Base-by-base conservation (phyloP, 2,329 filamentous ascomycete species). In the Teratosphaeria gauchensis region DNA sequence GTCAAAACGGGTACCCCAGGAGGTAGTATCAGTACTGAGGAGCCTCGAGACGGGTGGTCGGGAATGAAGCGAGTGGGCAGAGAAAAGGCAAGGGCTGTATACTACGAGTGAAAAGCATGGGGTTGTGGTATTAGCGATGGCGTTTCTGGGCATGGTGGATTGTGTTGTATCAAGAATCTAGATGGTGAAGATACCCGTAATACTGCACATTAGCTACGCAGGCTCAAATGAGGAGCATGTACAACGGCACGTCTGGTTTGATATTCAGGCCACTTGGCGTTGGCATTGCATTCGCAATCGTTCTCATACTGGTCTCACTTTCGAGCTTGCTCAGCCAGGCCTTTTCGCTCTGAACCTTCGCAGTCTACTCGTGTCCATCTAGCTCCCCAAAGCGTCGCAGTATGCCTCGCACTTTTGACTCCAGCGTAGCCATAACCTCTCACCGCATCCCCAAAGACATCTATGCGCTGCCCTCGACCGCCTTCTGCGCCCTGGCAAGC, bases 401-500 rank as follows among this genome's bases (percentile, higher is more conserved):
- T 6, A 38, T 38, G 6, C 33, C 33, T 3, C 33, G 33, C 33
- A 3, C 33, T n/a, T 9, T 38, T 14, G 3, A 12, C 3, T 38
- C 33, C 33, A 14, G 16, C 33, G 16, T 38, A 33, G 33, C n/a
- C n/a, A n/a, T n/a, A n/a, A n/a, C n/a, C n/a, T n/a, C n/a, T n/a
- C n/a, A n/a, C n/a, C n/a, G n/a, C 8, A 48, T 48, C 42, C 12
- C n/a, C 8, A 14, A 48, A n/a, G 14, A 48, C n/a, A 19, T 48
- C 19, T 21, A 48, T 48, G 62, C 61, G 54, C 61, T 58, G 30
- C 56, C 58, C 42, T 63, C 64, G 61, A 64, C 63, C 14, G 64
- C 66, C 66, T 70, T 68, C 63, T 59, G 54, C 35, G 66, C 65
- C 42, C n/a, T 48, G 5, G 42, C 42, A 4, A 48, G 19, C 54